Percentiles rank a stretch among this genome's conserved stretches.
Evolutionary conservation across 305 asterid genomes (phyloP).

Genomic region (Lippia alba): DNA sequence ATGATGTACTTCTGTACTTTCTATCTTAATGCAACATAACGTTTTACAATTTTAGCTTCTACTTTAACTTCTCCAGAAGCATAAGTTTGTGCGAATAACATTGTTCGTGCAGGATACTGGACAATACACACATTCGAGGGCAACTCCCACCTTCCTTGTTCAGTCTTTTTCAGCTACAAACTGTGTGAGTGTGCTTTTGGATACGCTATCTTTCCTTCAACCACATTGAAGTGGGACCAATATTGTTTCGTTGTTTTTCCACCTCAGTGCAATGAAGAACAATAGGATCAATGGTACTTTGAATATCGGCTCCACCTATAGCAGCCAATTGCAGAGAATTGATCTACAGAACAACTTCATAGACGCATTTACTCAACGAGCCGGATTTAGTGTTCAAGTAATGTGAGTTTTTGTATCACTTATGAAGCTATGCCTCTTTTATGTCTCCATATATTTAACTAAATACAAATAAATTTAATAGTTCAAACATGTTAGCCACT

Average conservation of each 20-base stretch:
- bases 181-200: conserved; percentile 51
- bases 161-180: conserved; percentile 64
- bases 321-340: conserved; percentile 57
- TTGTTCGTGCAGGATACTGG: conserved; percentile 63
- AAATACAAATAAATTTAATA: too few species aligned
- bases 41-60: too few species aligned
- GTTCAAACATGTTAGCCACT: too few species aligned
- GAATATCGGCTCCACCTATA: conserved; percentile 48
- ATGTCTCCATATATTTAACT: not conserved
- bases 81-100: conserved; percentile 18
- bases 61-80: not conserved
- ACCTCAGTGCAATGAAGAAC: conserved; percentile 56
- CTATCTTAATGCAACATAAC: too few species aligned
- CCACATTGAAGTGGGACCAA: not conserved
- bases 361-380: conserved; percentile 44
- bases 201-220: not conserved
- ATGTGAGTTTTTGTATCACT: conserved; percentile 50
- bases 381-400: conserved; percentile 44
- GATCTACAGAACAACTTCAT: conserved; percentile 69
- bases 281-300: conserved; percentile 72
- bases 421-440: not conserved
- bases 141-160: conserved; percentile 60
- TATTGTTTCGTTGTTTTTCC: not conserved
- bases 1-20: too few species aligned
- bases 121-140: conserved; percentile 55